These are phyloP conservation scores for Rhodotorula glutinis DNA, from an alignment of 1,284 basidiomycete species.

Conservation along the genomic window DNA sequence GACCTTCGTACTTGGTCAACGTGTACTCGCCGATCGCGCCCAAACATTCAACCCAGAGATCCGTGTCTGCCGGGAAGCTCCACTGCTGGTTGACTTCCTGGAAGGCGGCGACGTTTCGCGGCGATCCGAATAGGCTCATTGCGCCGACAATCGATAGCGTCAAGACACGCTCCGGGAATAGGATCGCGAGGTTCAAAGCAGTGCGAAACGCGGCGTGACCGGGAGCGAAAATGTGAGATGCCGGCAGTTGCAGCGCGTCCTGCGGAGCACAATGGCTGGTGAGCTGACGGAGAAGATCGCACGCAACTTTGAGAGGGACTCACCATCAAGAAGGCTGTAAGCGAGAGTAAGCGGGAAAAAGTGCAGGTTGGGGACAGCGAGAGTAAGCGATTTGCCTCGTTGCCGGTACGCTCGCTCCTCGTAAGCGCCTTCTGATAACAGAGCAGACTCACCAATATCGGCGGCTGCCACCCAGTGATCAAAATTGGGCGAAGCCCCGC, in stretches of 20 bases:
- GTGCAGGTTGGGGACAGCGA: too few relatives aligned
- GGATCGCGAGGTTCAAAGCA: conserved; percentile 23
- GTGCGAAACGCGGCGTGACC: conserved; percentile 18
- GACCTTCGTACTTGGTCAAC: conserved; percentile 1
- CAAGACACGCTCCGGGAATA: conserved; percentile 30
- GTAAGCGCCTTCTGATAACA: too few relatives aligned
- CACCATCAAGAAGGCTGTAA: conserved; percentile 18
- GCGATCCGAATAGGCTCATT: conserved; percentile 18
- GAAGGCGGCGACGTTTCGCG: conserved; percentile 22
- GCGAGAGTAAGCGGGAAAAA: neutral
- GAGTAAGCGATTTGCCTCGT: neutral
- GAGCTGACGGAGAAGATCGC: too few relatives aligned
- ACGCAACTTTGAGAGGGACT: neutral
- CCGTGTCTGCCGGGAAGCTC: conserved; percentile 1
- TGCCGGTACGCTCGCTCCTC: too few relatives aligned
- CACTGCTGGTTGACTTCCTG: conserved; percentile 13
- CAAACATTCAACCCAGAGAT: conserved; percentile 14
- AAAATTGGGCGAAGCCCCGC: neutral
- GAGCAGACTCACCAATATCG: conserved; percentile 5
- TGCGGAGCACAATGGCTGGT: neutral
- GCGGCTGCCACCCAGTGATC: conserved; percentile 19
- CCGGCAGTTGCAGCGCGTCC: conserved; percentile 21
- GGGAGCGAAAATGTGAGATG: conserved; percentile 24
- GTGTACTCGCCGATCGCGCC: conserved; percentile 16
- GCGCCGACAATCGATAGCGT: conserved; percentile 28